Conservation (phyloP, 164 flowering plant species). For the Tetracentron sinense region DNA sequence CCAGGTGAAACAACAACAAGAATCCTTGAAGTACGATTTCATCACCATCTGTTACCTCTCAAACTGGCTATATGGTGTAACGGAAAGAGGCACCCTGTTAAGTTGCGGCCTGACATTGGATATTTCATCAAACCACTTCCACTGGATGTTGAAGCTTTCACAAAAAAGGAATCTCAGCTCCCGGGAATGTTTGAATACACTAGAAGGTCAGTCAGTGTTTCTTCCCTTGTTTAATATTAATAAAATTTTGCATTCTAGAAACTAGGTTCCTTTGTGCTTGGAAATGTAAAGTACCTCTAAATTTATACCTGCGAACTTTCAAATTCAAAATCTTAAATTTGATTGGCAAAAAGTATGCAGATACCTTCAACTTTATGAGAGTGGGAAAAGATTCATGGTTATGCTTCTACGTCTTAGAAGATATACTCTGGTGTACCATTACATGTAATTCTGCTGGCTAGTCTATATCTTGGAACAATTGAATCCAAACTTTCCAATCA, state of each 20-base stretch:
- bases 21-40: slow-evolving; percentile 63
- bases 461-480: no score
- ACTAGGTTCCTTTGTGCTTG: neutral
- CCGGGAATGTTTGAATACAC: slow-evolving; percentile 86
- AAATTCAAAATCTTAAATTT: no score
- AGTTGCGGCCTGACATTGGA: slow-evolving; percentile 91
- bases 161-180: slow-evolving; percentile 61
- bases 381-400: no score
- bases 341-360: no score
- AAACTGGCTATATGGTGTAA: slow-evolving; percentile 57
- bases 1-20: slow-evolving; percentile 58
- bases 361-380: no score
- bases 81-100: slow-evolving; percentile 57
- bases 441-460: no score
- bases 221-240: neutral
- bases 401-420: neutral
- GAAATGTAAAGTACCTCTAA: neutral
- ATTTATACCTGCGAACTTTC: neutral
- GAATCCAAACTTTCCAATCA: no score
- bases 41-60: slow-evolving; percentile 87
- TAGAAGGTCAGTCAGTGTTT: slow-evolving; percentile 52
- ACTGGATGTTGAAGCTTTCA: slow-evolving; percentile 52
- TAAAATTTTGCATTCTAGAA: neutral
- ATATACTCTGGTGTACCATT: no score
- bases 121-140: slow-evolving; percentile 84